Conservation (phyloP, 1,284 basidiomycete species). For the Bjerkandera adusta region DNA sequence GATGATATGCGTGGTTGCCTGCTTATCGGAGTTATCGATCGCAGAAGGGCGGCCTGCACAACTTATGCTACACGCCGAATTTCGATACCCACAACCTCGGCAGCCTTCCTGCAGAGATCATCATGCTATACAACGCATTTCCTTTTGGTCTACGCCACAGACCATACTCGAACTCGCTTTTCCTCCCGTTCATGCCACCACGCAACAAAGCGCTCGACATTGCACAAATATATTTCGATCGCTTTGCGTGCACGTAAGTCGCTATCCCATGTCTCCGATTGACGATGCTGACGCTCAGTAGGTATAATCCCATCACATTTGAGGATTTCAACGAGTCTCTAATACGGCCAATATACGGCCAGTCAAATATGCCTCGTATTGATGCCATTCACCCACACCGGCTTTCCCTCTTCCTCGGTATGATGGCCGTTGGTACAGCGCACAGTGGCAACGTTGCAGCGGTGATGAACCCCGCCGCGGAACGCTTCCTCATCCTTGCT, state of each 20-base stretch:
- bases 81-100: constrained; percentile 33
- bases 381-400: constrained; percentile 42
- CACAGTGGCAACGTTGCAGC: constrained; percentile 36
- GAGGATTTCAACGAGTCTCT: constrained; percentile 38
- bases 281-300: constrained; percentile 19
- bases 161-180: constrained; percentile 35
- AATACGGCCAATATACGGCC: constrained; percentile 40
- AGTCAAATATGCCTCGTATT: constrained; percentile 29
- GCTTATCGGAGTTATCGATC: background rate
- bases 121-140: constrained; percentile 45
- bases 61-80: constrained; percentile 10
- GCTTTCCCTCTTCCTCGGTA: constrained; percentile 48
- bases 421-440: constrained; percentile 42
- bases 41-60: constrained; percentile 11
- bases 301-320: constrained; percentile 41
- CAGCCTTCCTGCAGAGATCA: constrained; percentile 41
- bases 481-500: constrained; percentile 43
- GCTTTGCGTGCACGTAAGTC: constrained; percentile 49
- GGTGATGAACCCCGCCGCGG: constrained; percentile 22
- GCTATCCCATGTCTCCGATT: background rate
- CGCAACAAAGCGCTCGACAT: constrained; percentile 38
- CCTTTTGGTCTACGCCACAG: constrained; percentile 44
- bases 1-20: background rate
- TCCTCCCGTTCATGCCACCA: constrained; percentile 39
- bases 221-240: constrained; percentile 40